phyloP scores from a whole-genome alignment of 768 basidiomycete genomes.

The Pleurotus djamor region DNA sequence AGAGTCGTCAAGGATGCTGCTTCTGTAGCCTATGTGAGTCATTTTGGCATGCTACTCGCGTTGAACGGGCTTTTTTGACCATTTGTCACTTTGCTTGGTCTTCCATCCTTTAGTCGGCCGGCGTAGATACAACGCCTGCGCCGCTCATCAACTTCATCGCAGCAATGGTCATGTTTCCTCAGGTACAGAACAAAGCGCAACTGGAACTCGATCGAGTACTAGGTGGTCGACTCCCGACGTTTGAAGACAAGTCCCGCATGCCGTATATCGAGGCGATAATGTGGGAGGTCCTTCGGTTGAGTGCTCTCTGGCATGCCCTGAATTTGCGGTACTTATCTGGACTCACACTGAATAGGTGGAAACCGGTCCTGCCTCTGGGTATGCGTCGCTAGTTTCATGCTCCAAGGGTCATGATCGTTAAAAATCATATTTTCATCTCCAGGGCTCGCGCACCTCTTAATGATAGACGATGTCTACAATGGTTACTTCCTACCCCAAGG shows the following conservation, averaged over 20 bases:
- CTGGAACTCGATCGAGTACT: neutral
- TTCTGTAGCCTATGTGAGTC: neutral
- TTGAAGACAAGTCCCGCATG: neutral
- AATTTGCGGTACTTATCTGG: neutral
- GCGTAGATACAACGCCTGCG: conserved; percentile 23
- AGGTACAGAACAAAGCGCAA: neutral
- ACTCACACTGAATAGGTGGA: conserved; percentile 16
- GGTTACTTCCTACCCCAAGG: conserved; percentile 39
- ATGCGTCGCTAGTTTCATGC: neutral
- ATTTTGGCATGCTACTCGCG: neutral
- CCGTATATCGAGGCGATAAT: conserved; percentile 24
- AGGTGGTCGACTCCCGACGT: neutral
- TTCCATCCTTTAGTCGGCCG: conserved; percentile 11
- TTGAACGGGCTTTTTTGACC: neutral
- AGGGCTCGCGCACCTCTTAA: conserved; percentile 29
- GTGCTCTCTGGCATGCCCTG: neutral
- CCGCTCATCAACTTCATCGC: conserved; percentile 14
- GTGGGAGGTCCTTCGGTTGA: conserved; percentile 26
- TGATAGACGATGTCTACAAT: conserved; percentile 41
- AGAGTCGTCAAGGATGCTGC: neutral
- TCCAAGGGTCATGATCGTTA: neutral
- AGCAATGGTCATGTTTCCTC: neutral
- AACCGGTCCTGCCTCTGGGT: conserved; percentile 27
- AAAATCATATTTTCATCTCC: neutral
- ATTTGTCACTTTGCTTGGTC: neutral